A percentile compares a stretch with the other conserved stretches of the same genome.
Conservation (phyloP, 2,329 filamentous ascomycete species). For the Nigrospora osmanthi region DNA sequence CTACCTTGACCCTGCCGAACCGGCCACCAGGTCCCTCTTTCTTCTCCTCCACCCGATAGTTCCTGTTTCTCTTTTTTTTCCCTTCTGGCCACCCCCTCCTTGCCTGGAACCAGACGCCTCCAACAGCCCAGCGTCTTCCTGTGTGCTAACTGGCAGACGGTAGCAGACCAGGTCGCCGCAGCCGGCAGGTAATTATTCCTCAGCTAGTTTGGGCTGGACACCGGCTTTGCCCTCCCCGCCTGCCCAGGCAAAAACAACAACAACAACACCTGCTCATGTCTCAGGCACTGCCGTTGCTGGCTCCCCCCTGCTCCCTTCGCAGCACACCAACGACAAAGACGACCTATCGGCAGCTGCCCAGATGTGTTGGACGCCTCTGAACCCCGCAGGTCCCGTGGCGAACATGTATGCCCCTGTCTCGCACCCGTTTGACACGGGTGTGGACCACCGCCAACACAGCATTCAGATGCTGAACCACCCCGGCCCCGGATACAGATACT, state of each 20-base stretch:
- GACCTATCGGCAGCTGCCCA: too few relatives aligned
- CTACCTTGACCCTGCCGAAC: constrained; percentile 1
- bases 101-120: too few relatives aligned
- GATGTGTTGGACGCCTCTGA: too few relatives aligned
- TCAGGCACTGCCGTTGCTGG: too few relatives aligned
- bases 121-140: background rate
- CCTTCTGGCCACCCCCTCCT: background rate
- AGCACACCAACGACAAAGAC: too few relatives aligned
- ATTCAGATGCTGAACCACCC: background rate
- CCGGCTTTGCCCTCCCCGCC: background rate
- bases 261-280: too few relatives aligned
- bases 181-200: constrained; percentile 13
- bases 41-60: too few relatives aligned
- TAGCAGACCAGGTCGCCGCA: constrained; percentile 7
- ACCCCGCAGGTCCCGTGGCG: too few relatives aligned
- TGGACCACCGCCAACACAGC: background rate
- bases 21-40: too few relatives aligned
- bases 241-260: too few relatives aligned
- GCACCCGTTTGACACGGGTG: background rate
- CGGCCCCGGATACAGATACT: background rate
- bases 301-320: too few relatives aligned
- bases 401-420: background rate
- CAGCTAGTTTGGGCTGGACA: background rate
- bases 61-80: too few relatives aligned
- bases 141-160: background rate